Conservation (phyloP, 768 basidiomycete species). For the Crepidotus variabilis region DNA sequence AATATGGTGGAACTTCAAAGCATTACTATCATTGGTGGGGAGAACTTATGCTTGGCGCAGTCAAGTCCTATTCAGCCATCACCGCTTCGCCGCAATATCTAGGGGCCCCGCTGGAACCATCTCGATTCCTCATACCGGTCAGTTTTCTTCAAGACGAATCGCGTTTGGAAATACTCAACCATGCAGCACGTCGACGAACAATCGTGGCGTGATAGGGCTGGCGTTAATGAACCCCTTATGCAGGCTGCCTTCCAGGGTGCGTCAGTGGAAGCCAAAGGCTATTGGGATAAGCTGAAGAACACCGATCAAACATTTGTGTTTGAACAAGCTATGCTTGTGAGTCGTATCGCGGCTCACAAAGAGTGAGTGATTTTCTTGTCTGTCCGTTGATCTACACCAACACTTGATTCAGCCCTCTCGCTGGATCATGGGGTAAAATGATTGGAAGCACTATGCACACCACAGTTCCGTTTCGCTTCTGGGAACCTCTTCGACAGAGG, state of each 20-base stretch:
- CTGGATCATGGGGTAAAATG: too few relatives aligned
- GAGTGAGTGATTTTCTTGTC: slow-evolving; percentile 22
- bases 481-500: too few relatives aligned
- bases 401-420: not conserved
- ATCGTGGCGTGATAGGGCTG: slow-evolving; percentile 58
- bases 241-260: slow-evolving; percentile 63
- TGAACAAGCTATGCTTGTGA: slow-evolving; percentile 55
- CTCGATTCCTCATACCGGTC: slow-evolving; percentile 33
- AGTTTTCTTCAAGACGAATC: not conserved
- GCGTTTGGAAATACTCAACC: too few relatives aligned
- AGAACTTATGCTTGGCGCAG: slow-evolving; percentile 39
- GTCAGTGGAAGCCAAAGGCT: slow-evolving; percentile 51
- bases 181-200: slow-evolving; percentile 14
- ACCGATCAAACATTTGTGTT: slow-evolving; percentile 52
- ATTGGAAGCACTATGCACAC: too few relatives aligned
- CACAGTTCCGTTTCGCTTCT: too few relatives aligned
- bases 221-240: slow-evolving; percentile 61
- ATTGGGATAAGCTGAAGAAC: slow-evolving; percentile 57
- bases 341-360: slow-evolving; percentile 58
- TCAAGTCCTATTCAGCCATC: slow-evolving; percentile 34
- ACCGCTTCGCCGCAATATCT: slow-evolving; percentile 3
- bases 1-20: slow-evolving; percentile 15
- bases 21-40: slow-evolving; percentile 48
- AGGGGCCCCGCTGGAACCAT: slow-evolving; percentile 17
- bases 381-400: slow-evolving; percentile 10